Base-by-base conservation (phyloP, 2,329 filamentous ascomycete species). In the Botrytis galanthina region DNA sequence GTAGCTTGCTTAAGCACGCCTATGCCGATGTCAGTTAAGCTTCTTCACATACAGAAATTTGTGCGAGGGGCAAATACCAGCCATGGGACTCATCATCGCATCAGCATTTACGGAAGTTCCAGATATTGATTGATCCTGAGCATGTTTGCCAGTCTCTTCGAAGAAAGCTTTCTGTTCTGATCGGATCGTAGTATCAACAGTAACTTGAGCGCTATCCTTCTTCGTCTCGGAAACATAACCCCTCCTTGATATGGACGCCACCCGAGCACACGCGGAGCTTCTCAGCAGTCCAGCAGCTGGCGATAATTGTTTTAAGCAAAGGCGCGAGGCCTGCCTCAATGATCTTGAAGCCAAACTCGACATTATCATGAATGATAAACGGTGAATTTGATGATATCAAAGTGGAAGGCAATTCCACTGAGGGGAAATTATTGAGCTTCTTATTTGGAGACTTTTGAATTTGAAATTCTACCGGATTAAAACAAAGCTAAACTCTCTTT, bases 1-100 rank as follows among this genome's bases (percentile, higher is more conserved):
- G 94, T 94, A 14, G 95, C 95, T 82, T 97, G 92, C 85, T 96
- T 97, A 75, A 99, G 86, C 63, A 98, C 91, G 77, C 93, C 92
- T 80, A 60, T 66, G 59, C 72, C n/a, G 60, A 68, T 61, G 72
- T 77, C 59, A 79, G 75, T 44, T 63, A 80, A 79, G 70, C 18
- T 73, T 60, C 69, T 44, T 63, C 70, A 68, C 68, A 73, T 74
- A 57, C 66, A 73, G 64, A 74, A 60, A 69, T 73, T 72, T n/a
- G 29, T 29, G 32, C 12, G 48, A 69, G 66, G 48, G 35, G 46
- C 54, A 77, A 76, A 66, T 86, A 84, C 89, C 90, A 76, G 93
- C 92, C 81, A 92, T 89, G n/a, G 93, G 92, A 83, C 92, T 96
- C 85, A 96, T 90, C 81, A 91, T 91, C 68, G 89, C 87, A 81